Conservation (phyloP, 2,329 filamentous ascomycete species). For the Botrytis galanthina region DNA sequence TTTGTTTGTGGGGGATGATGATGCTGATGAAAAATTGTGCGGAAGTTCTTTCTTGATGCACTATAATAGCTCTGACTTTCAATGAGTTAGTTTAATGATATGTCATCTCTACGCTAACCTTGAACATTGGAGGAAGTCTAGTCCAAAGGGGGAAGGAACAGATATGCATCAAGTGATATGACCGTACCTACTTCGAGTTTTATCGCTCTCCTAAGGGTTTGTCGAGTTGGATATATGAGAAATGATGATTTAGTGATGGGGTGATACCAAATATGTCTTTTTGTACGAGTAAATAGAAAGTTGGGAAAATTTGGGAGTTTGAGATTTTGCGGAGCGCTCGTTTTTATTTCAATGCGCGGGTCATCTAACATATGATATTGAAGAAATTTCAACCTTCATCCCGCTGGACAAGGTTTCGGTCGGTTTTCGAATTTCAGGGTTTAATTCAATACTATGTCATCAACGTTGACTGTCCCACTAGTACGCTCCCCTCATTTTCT, state of each 20-base stretch:
- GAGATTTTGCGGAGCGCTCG: background rate
- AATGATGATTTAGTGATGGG: background rate
- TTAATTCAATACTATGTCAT: background rate
- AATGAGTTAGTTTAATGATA: background rate
- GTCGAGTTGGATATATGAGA: background rate
- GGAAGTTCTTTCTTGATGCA: background rate
- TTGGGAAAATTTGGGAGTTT: background rate
- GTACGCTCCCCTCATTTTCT: background rate
- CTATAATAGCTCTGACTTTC: background rate
- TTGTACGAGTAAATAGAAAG: background rate
- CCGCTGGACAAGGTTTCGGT: background rate
- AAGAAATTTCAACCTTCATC: rapidly evolving
- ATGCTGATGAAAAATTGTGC: background rate
- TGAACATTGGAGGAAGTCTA: background rate
- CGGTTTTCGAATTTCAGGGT: background rate
- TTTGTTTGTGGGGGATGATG: background rate
- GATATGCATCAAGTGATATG: background rate
- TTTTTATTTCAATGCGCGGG: background rate
- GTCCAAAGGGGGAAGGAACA: background rate
- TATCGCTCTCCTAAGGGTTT: background rate
- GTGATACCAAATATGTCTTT: background rate
- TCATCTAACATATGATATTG: background rate
- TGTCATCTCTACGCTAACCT: background rate
- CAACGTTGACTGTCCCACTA: too few species aligned
- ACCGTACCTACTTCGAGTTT: background rate